phyloP scores from a whole-genome alignment of 2,329 filamentous ascomycete genomes.

The Colletotrichum tropicicola region DNA sequence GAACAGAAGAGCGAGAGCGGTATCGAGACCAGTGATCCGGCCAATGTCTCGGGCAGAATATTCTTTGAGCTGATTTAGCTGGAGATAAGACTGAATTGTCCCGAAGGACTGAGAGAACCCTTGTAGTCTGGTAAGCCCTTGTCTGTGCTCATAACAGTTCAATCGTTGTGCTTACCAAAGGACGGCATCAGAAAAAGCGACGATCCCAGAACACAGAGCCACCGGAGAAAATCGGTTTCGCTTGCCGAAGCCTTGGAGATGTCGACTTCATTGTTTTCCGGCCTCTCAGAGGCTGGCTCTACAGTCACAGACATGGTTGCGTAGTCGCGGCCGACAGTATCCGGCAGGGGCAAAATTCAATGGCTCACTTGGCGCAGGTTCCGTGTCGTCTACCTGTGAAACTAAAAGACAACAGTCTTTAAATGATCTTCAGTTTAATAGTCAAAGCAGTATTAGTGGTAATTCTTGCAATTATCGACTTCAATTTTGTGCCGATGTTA shows the following conservation, averaged over 20 bases:
- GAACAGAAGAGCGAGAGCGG: conserved; percentile 52
- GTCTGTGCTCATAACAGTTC: too few relatives aligned
- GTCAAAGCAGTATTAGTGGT: too few relatives aligned
- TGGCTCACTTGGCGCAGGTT: not conserved
- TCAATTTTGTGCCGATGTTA: not conserved
- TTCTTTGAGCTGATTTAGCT: conserved; percentile 49
- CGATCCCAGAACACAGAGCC: not conserved
- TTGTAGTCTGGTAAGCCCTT: too few relatives aligned
- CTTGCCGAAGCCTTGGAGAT: not conserved
- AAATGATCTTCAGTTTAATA: too few relatives aligned
- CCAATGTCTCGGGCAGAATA: conserved; percentile 54
- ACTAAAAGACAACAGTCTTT: too few relatives aligned
- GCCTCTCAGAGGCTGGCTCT: not conserved
- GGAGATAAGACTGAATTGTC: conserved; percentile 55
- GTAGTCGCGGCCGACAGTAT: not conserved
- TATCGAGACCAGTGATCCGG: conserved; percentile 57
- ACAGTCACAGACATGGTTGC: not conserved
- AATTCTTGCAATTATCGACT: not conserved
- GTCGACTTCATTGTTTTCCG: not conserved
- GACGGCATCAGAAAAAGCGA: conserved; percentile 1
- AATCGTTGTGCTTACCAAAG: not conserved
- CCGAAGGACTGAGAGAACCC: conserved; percentile 57
- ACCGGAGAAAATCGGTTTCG: not conserved
- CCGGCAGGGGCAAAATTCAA: not conserved
- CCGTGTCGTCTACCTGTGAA: too few relatives aligned